Percentiles rank a stretch among this genome's conserved stretches.
Conservation (phyloP, 1,284 basidiomycete species). For the Naganishia cerealis region DNA sequence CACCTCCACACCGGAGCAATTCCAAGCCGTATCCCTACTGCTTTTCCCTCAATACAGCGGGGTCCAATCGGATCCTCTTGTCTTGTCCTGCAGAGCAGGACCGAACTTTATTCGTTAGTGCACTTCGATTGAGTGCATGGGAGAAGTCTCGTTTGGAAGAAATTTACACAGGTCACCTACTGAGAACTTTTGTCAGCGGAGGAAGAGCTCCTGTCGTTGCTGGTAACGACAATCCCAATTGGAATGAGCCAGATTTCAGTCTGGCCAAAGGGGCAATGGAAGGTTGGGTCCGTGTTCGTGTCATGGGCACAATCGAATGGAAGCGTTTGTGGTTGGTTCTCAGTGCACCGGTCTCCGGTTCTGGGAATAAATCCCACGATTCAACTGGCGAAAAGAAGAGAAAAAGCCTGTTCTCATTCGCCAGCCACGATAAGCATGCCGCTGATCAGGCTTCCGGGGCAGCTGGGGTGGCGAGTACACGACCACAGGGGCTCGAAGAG, state of each 20-base stretch:
- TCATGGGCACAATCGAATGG: slow-evolving; percentile 95
- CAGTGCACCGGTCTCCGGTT: slow-evolving; percentile 50
- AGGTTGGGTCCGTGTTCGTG: slow-evolving; percentile 86
- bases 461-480: slow-evolving; percentile 48
- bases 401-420: slow-evolving; percentile 50
- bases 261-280: slow-evolving; percentile 76
- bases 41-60: slow-evolving; percentile 90
- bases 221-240: slow-evolving; percentile 42
- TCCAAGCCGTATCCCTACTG: slow-evolving; percentile 66
- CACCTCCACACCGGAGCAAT: slow-evolving; percentile 56
- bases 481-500: slow-evolving; percentile 8
- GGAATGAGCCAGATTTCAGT: slow-evolving; percentile 66
- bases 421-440: slow-evolving; percentile 60
- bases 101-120: slow-evolving; percentile 85
- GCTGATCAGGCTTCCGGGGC: slow-evolving; percentile 35
- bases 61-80: slow-evolving; percentile 85
- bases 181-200: slow-evolving; percentile 65
- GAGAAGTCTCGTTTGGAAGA: slow-evolving; percentile 94
- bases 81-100: slow-evolving; percentile 72
- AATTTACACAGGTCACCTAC: slow-evolving; percentile 92
- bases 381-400: slow-evolving; percentile 39
- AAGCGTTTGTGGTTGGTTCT: slow-evolving; percentile 86
- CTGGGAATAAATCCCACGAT: slow-evolving; percentile 27
- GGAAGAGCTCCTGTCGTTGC: slow-evolving; percentile 49
- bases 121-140: slow-evolving; percentile 87